Base-by-base conservation (phyloP, 2,329 filamentous ascomycete species). In the Sordariomycetes sp. region DNA sequence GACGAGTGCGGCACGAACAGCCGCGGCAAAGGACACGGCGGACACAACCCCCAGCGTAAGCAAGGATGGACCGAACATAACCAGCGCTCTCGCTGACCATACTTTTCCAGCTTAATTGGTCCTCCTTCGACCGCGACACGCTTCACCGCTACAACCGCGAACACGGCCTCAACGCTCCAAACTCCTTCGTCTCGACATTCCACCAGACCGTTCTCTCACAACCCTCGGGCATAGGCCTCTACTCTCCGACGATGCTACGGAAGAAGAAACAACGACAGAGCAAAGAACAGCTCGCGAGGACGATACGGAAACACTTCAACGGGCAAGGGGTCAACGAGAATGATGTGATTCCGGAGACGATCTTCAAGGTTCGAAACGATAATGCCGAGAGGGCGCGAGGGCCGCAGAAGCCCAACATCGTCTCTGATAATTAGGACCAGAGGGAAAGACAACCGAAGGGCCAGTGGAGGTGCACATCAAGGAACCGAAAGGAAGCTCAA, bases 281-380 rank as follows among this genome's bases (percentile, higher is more conserved):
- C 47, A 83, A 83, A 51, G 79, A 86, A 24, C 72, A 83, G 43
- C 64, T 93, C 35, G 81, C 82, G 8, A 68, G 77, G 43, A 70
- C 75, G 2, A 81, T 88, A 32, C 70, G 84, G 43, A 88, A 86
- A 54, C 83, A 92, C 58, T 92, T 92, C 62, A 92, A 92, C 51
- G 77, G 75, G 21, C 68, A 84, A 43, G 82, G 81, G 12, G 75
- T 90, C 26, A 80, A 79, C 43, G 86, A 93, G 62, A 86, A 80
- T 51, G 85, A 92, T 47, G 79, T 87, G 43, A 82, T 92, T 37
- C 82, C 88, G 37, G 82, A 84, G 43, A 76, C 86, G 51, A 66
- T 87, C 40, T 84, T 86, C 65, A 82, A 78, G 50, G 70, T 84
- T 20, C 54, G 55, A 17, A 54, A 53, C 40, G 52, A 59, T 15